These are phyloP conservation scores for Neurospora tetraspora DNA, from an alignment of 495 filamentous ascomycete species.

Conservation along the genomic window DNA sequence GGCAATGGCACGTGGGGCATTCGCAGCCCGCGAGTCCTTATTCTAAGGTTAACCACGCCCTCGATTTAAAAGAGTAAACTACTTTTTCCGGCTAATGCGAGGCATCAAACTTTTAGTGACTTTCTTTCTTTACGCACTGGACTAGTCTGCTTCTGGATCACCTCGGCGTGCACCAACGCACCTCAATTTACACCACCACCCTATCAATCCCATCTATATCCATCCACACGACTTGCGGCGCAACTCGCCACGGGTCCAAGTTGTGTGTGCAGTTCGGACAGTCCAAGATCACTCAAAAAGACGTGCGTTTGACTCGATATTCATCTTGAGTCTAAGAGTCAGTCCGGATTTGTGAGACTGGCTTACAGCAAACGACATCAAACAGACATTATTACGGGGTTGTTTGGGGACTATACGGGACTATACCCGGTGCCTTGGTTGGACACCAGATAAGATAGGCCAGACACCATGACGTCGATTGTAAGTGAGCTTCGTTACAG, in stretches of 20 bases:
- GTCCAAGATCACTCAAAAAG: not conserved
- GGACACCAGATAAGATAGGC: slow-evolving; percentile 8
- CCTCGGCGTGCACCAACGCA: not conserved
- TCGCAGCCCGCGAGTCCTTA: not conserved
- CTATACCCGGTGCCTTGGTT: not conserved
- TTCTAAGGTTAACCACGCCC: not conserved
- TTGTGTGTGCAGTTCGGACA: not conserved
- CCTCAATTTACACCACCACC: not conserved
- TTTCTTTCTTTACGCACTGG: not conserved
- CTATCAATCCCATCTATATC: not conserved
- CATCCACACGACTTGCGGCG: not conserved
- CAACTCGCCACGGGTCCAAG: not conserved
- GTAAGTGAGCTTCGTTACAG: slow-evolving; percentile 21
- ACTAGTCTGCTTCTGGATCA: not conserved
- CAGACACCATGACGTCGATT: slow-evolving; percentile 35
- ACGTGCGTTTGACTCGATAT: not conserved
- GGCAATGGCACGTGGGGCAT: not conserved
- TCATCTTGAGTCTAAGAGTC: not conserved
- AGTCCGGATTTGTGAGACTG: not conserved
- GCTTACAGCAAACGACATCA: not conserved
- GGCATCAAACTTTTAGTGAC: not conserved
- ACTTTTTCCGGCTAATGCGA: not conserved
- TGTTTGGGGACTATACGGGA: not conserved
- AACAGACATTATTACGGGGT: not conserved
- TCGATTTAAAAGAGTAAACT: not conserved